Conservation (phyloP, 176 grass and related monocot species). For the Tillandsia fasciculata region DNA sequence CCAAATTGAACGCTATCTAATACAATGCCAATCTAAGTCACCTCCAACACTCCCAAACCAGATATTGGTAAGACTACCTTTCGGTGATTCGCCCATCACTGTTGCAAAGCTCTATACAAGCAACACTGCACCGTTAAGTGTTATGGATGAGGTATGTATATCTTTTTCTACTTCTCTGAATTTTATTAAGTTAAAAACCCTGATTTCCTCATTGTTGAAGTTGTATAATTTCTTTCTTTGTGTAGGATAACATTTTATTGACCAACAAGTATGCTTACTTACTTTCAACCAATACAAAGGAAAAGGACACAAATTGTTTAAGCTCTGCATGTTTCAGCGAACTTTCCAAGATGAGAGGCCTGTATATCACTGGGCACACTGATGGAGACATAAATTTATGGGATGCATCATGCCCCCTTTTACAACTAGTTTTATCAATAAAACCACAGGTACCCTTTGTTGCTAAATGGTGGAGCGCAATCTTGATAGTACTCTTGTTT, state of each 20-base stretch:
- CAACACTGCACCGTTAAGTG: slow-evolving; percentile 28
- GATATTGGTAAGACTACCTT: slow-evolving; percentile 53
- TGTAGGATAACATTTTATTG: slow-evolving; percentile 52
- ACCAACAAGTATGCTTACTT: slow-evolving; percentile 57
- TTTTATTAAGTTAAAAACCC: slow-evolving; percentile 13
- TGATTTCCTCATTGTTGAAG: slow-evolving; percentile 13
- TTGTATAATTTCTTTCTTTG: slow-evolving; percentile 14
- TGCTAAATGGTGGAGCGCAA: background rate
- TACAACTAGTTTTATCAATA: slow-evolving; percentile 67
- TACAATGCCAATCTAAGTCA: slow-evolving; percentile 71
- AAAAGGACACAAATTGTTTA: slow-evolving; percentile 41
- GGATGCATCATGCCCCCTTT: slow-evolving; percentile 83
- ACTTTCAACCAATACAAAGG: slow-evolving; percentile 50
- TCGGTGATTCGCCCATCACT: slow-evolving; percentile 59
- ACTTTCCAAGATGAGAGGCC: slow-evolving; percentile 58
- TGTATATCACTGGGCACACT: slow-evolving; percentile 80
- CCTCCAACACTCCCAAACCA: slow-evolving; percentile 54
- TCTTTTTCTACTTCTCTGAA: slow-evolving; percentile 9
- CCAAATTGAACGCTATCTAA: slow-evolving; percentile 66
- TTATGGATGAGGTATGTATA: slow-evolving; percentile 51
- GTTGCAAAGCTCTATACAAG: slow-evolving; percentile 51
- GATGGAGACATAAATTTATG: slow-evolving; percentile 92
- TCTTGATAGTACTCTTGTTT: background rate
- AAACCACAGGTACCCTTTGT: slow-evolving; percentile 52
- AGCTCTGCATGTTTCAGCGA: slow-evolving; percentile 27